Base-by-base conservation (phyloP, 1,284 basidiomycete genomes). In the Moniliophthora roreri region DNA sequence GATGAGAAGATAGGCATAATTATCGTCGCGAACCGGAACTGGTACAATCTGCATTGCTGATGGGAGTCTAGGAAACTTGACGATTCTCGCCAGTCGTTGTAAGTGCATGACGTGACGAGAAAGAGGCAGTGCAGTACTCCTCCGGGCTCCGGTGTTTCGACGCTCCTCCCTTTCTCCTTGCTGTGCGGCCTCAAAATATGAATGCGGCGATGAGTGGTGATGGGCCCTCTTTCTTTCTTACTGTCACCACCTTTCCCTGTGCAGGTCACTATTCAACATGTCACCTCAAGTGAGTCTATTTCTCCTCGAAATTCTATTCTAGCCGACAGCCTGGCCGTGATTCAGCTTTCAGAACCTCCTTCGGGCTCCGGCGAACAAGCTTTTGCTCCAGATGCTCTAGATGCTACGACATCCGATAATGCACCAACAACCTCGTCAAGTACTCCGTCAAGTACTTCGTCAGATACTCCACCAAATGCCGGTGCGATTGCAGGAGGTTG, bases 1-100 rank as follows among this genome's bases (percentile, higher is more conserved):
- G 56, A 93, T 73, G 69, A 95, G 72, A 36, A 95, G 80, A 69
- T 95, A 96, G 50, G 91, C 91, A 70, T 95, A 95, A 69, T 96
- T 95, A 68, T 95, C 91, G 24, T 83, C 75, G 56, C 88, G 81
- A 46, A 93, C 89, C 38, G 85, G 88, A 4, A 93, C 81, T 1
- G 91, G 84, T 16, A 91, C 69, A 65, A 93, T 77, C 64, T 82
- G 81, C 89, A 93, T 91, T 37, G 58, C 36, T 34, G 35, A 37
- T 24, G 47, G 32, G n/a, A 50, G 42, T 46, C 44, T 23, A 15
- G 44, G 44, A 24, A 46, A 46, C 15, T 46, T 46, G 44, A 46
- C 26, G 4, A 28, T 46, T n/a, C 10, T 23, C 23, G 24, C 44
- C 13, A 46, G 24, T 16, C 26, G 44, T n/a, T 15, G 15, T 11